Evolutionary conservation across 1,284 basidiomycete species (phyloP).

Genomic region (Polyporus tsugae): DNA sequence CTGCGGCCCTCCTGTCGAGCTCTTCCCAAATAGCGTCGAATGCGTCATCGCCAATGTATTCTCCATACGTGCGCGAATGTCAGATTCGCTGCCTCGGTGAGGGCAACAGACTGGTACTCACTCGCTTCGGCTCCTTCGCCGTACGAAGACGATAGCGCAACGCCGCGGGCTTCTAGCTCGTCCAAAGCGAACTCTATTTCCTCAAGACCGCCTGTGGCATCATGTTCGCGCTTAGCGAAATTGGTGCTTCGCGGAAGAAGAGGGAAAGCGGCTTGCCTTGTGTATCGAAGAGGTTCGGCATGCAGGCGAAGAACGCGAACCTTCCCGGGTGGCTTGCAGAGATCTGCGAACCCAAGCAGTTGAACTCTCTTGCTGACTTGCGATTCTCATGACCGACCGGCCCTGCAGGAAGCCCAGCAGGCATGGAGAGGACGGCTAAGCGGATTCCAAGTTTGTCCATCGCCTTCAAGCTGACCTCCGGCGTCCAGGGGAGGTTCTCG

Average conservation of each 20-base stretch:
- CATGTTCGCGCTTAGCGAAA: neutral
- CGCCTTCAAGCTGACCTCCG: constrained; percentile 58
- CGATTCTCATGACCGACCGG: constrained; percentile 52
- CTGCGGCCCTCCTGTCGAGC: constrained; percentile 60
- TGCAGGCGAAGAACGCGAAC: constrained; percentile 72
- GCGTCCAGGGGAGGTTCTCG: constrained; percentile 72
- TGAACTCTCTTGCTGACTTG: constrained; percentile 53
- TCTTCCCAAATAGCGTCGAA: constrained; percentile 75
- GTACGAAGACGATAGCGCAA: constrained; percentile 70
- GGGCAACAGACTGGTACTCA: constrained; percentile 24
- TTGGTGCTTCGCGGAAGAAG: neutral
- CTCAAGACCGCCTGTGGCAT: constrained; percentile 53
- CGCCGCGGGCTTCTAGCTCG: constrained; percentile 63
- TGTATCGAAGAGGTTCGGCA: constrained; percentile 67
- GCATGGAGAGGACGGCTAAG: constrained; percentile 69
- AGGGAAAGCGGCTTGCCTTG: constrained; percentile 51
- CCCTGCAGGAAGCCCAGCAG: constrained; percentile 57
- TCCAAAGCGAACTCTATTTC: constrained; percentile 70
- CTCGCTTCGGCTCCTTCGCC: constrained; percentile 49
- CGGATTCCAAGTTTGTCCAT: constrained; percentile 68
- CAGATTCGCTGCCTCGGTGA: neutral
- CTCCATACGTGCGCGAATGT: constrained; percentile 44
- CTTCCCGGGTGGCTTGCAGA: constrained; percentile 56
- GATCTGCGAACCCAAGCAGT: constrained; percentile 55
- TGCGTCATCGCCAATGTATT: constrained; percentile 67